These are phyloP conservation scores for Suillus americanus DNA, from an alignment of 768 basidiomycete genomes.

Conservation along the genomic window DNA sequence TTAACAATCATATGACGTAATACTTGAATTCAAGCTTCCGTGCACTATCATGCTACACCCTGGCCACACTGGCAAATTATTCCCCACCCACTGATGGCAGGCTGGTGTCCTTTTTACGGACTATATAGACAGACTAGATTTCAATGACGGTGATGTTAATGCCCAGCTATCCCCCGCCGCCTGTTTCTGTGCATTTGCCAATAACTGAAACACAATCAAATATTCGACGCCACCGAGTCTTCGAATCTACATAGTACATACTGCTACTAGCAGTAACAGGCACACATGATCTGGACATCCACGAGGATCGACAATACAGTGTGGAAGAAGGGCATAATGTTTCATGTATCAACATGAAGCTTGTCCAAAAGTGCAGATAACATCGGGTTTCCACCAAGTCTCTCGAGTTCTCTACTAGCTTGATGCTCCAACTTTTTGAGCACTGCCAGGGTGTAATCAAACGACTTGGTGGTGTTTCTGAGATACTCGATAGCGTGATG, in stretches of 20 bases:
- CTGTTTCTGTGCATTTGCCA: too few relatives aligned
- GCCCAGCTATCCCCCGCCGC: neutral
- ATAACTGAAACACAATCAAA: neutral
- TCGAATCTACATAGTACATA: neutral
- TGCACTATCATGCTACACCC: too few relatives aligned
- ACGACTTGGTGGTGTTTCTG: conserved; percentile 65
- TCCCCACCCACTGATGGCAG: neutral
- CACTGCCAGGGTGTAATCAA: conserved; percentile 76
- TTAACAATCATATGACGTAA: too few relatives aligned
- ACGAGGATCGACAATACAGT: neutral
- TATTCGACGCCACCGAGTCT: neutral
- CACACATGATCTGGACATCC: neutral
- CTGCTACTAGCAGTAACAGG: neutral
- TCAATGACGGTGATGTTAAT: neutral
- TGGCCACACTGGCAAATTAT: neutral
- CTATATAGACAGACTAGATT: neutral
- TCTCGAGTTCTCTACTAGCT: conserved; percentile 58
- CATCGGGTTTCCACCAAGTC: conserved; percentile 70
- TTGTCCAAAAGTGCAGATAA: conserved; percentile 55
- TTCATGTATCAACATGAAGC: conserved; percentile 37
- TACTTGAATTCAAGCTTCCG: too few relatives aligned
- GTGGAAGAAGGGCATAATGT: neutral
- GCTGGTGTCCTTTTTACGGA: neutral
- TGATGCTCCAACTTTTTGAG: conserved; percentile 19
- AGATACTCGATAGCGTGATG: conserved; percentile 75